These are phyloP conservation scores for Aspergillus cavernicola DNA, from an alignment of 495 filamentous ascomycete species.

Conservation along the genomic window DNA sequence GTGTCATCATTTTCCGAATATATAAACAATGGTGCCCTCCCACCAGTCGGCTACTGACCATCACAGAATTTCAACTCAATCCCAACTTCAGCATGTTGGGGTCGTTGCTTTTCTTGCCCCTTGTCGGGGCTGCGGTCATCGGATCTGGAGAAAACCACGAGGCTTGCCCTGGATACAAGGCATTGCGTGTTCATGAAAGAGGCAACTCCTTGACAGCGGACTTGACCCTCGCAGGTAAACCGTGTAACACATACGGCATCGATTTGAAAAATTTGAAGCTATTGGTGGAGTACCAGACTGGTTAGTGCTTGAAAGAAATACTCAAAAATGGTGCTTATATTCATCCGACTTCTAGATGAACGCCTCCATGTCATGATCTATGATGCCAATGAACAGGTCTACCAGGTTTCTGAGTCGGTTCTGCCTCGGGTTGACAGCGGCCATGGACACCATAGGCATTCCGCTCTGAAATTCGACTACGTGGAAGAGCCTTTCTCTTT, in stretches of 20 bases:
- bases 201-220: constrained; percentile 48
- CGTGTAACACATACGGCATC: constrained; percentile 68
- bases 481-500: constrained; percentile 72
- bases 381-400: constrained; percentile 68
- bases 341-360: constrained; percentile 45
- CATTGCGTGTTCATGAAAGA: constrained; percentile 56
- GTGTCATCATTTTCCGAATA: constrained; percentile 4
- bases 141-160: constrained; percentile 16
- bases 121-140: constrained; percentile 33
- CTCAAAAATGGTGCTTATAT: not conserved
- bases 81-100: constrained; percentile 25
- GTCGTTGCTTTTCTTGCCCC: constrained; percentile 26
- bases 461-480: constrained; percentile 60
- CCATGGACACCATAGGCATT: constrained; percentile 21
- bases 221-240: constrained; percentile 60
- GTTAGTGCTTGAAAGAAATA: constrained; percentile 40
- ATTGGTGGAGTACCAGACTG: constrained; percentile 70
- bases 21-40: constrained; percentile 10
- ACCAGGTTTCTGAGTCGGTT: constrained; percentile 72
- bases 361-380: constrained; percentile 82
- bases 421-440: constrained; percentile 55
- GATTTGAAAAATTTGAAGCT: constrained; percentile 65
- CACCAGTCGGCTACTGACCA: not conserved
- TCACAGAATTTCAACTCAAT: not conserved
- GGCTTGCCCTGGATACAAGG: constrained; percentile 69